Percentiles rank a stretch among this genome's conserved stretches.
phyloP scores from a whole-genome alignment of 139 green algal genomes.

The Zygnema circumcarinatum region DNA sequence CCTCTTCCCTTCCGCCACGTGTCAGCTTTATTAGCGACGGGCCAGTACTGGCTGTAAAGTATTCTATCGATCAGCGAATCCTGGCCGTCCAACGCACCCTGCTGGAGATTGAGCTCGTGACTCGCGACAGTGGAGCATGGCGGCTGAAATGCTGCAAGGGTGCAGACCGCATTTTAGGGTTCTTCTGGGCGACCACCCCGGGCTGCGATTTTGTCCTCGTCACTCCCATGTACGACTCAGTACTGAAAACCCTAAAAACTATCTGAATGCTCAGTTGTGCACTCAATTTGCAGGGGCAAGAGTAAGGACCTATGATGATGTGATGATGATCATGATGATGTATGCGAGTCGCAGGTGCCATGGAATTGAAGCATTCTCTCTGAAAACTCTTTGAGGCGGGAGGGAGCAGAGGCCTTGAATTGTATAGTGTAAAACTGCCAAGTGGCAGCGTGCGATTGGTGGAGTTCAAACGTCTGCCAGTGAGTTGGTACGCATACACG shows the following conservation, averaged over 20 bases:
- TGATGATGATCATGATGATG: too few species aligned
- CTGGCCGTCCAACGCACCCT: conserved; percentile 45
- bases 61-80: conserved; percentile 57
- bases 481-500: conserved; percentile 63
- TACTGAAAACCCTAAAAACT: too few species aligned
- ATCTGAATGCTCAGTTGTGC: too few species aligned
- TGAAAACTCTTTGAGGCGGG: too few species aligned
- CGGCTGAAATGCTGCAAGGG: conserved; percentile 43
- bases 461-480: conserved; percentile 34
- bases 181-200: conserved; percentile 60
- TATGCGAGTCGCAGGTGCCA: too few species aligned
- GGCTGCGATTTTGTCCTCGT: conserved; percentile 62
- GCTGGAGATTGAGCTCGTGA: conserved; percentile 53
- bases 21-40: conserved; percentile 34
- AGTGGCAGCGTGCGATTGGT: conserved; percentile 48
- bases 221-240: conserved; percentile 44
- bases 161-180: conserved; percentile 56
- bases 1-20: background rate
- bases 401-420: conserved; percentile 46
- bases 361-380: too few species aligned
- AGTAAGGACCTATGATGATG: too few species aligned
- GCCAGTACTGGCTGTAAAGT: conserved; percentile 55
- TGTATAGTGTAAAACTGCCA: conserved; percentile 44
- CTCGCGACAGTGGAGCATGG: conserved; percentile 27
- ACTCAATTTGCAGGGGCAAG: too few species aligned